These are phyloP conservation scores for Phytophthora hibernalis DNA, from an alignment of 352 stramenopile genomes.

Conservation along the genomic window DNA sequence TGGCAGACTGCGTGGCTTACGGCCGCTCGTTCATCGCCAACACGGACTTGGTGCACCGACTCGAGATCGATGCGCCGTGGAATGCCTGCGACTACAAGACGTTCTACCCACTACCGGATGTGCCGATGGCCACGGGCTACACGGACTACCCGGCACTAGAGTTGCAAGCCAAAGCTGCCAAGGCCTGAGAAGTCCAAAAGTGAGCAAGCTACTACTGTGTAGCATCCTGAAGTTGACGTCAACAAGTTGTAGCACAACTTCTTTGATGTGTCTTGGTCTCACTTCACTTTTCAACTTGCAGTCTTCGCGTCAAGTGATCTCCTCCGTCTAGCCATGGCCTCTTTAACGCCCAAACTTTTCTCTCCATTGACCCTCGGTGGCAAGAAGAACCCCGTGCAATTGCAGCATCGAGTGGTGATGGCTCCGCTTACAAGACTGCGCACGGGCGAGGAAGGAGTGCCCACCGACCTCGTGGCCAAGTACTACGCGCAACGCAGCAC, in stretches of 20 bases:
- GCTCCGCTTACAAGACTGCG: slow-evolving; percentile 66
- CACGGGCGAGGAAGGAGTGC: slow-evolving; percentile 44
- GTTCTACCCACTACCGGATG: slow-evolving; percentile 36
- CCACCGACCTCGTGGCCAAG: slow-evolving; percentile 44
- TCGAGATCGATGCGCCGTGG: slow-evolving; percentile 46
- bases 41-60: slow-evolving; percentile 61
- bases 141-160: slow-evolving; percentile 48
- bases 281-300: slow-evolving; percentile 25
- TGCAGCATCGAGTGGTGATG: slow-evolving; percentile 77
- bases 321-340: slow-evolving; percentile 6
- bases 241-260: slow-evolving; percentile 18
- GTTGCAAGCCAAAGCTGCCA: slow-evolving; percentile 4
- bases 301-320: not conserved
- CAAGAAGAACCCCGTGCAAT: slow-evolving; percentile 45
- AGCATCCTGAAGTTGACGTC: slow-evolving; percentile 26
- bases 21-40: slow-evolving; percentile 70
- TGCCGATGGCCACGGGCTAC: slow-evolving; percentile 36
- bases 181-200: not conserved
- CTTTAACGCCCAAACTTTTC: slow-evolving; percentile 45
- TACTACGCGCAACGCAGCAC: slow-evolving; percentile 78
- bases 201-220: not conserved
- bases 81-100: slow-evolving; percentile 44
- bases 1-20: slow-evolving; percentile 59
- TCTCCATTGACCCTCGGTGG: slow-evolving; percentile 55
- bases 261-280: slow-evolving; percentile 14